Base-by-base conservation (phyloP, 2,329 filamentous ascomycete genomes). In the Talaromyces marneffei region DNA sequence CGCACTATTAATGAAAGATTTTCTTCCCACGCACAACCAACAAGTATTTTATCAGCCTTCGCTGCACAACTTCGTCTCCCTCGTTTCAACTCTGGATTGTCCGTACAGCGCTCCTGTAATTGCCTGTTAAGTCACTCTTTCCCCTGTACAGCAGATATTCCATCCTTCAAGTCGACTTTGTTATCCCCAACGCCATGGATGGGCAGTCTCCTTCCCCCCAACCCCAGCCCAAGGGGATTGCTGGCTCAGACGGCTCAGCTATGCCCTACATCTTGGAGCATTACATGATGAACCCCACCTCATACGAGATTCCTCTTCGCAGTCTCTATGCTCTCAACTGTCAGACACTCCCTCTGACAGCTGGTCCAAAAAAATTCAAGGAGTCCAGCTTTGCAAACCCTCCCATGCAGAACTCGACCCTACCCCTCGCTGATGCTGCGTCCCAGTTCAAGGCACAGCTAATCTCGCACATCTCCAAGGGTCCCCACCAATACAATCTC, bases 271-370 rank as follows among this genome's bases (percentile, higher is more conserved):
- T 86, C 63, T 77, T 85, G 55, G 83, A 85, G 62, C 83, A 85
- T 70, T 78, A 86, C 61, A 74, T 87, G 58, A 80, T 82, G 62
- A 85, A 87, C 69, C 84, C 85, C 8, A 81, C 79, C 67, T 83
- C 79, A 66, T 87, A 88, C 69, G 86, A 88, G 67, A 84, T 88
- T 33, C 86, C 86, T 20, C 78, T 88, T 29, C 82, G 85, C 61
- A 87, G 84, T 64, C 87, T 88, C 83, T 88, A 87, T 75, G 82
- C 82, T 27, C 78, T 88, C 71, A 88, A 88, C 69, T 85, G 82
- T 64, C 80, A 82, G 18, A 62, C 74, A 52, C 74, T 75, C 61
- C 71, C 73, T 29, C 65, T 66, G 60, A 66, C 65, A 25, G 67
- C 60, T 55, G 68, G 63, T 31, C 56, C 61, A 1, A 48, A 48